Percentiles rank a stretch among this genome's conserved stretches.
Conservation (phyloP, 2,329 filamentous ascomycete genomes). For the Paecilomyces niveus region DNA sequence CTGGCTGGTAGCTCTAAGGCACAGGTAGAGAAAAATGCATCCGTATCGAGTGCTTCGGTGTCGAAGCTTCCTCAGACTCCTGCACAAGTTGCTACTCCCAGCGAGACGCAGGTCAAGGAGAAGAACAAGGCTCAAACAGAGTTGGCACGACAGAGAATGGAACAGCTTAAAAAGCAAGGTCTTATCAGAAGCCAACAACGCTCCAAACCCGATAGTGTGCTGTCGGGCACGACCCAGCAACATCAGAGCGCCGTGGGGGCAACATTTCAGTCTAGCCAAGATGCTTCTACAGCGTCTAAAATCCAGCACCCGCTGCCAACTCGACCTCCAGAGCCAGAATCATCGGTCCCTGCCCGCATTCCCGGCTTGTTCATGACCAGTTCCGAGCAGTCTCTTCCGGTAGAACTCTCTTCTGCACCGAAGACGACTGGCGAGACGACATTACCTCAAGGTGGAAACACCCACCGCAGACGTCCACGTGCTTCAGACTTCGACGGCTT, state of each 20-base stretch:
- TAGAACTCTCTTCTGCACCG: slow-evolving; percentile 6
- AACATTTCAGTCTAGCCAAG: background rate
- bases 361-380: slow-evolving; percentile 48
- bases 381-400: slow-evolving; percentile 6
- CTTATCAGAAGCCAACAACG: slow-evolving; percentile 33
- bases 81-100: slow-evolving; percentile 1
- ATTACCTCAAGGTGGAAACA: slow-evolving; percentile 13
- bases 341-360: slow-evolving; percentile 32
- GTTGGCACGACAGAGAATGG: slow-evolving; percentile 69
- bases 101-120: slow-evolving; percentile 12
- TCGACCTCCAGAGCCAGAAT: slow-evolving; percentile 26
- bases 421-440: slow-evolving; percentile 12
- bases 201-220: slow-evolving; percentile 3
- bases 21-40: slow-evolving; percentile 7
- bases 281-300: background rate
- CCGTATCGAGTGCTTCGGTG: slow-evolving; percentile 4
- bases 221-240: background rate
- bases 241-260: background rate
- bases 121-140: slow-evolving; percentile 62
- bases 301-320: slow-evolving; percentile 32
- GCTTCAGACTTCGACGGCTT: slow-evolving; percentile 65
- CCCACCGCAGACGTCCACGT: slow-evolving; percentile 52
- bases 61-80: slow-evolving; percentile 5
- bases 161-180: slow-evolving; percentile 57
- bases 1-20: slow-evolving; percentile 6